A percentile compares a stretch with the other conserved stretches of the same genome.
Conservation (phyloP, 2,329 filamentous ascomycete genomes). For the Polytolypa hystricis region DNA sequence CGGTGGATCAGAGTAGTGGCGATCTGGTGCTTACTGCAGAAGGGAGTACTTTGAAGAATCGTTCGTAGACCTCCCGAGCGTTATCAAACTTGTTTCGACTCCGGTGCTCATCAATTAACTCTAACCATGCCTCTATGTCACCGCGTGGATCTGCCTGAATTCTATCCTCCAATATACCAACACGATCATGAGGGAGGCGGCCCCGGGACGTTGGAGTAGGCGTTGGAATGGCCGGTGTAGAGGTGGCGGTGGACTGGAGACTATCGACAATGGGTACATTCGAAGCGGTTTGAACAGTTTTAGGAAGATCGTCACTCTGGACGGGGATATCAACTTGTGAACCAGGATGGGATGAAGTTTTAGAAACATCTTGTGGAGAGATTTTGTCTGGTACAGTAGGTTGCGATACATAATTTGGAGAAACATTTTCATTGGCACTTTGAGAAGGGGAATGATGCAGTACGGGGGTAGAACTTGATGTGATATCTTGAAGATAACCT, state of each 20-base stretch:
- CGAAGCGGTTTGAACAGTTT: slow-evolving; percentile 22
- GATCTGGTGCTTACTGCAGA: slow-evolving; percentile 65
- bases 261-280: slow-evolving; percentile 12
- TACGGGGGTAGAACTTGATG: slow-evolving; percentile 38
- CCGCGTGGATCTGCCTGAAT: slow-evolving; percentile 87
- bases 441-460: slow-evolving; percentile 45
- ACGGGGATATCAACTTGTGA: slow-evolving; percentile 35
- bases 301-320: slow-evolving; percentile 30
- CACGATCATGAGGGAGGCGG: slow-evolving; percentile 58
- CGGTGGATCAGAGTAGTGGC: slow-evolving; percentile 4
- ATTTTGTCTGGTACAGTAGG: slow-evolving; percentile 42
- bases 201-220: slow-evolving; percentile 38
- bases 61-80: slow-evolving; percentile 66
- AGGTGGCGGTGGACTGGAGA: slow-evolving; percentile 25
- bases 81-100: slow-evolving; percentile 73
- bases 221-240: slow-evolving; percentile 29
- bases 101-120: slow-evolving; percentile 74
- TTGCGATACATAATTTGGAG: slow-evolving; percentile 50
- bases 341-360: slow-evolving; percentile 39
- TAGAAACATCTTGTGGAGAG: slow-evolving; percentile 38
- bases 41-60: slow-evolving; percentile 81
- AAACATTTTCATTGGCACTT: slow-evolving; percentile 45
- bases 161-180: slow-evolving; percentile 76
- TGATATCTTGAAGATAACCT: slow-evolving; percentile 37
- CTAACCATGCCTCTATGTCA: slow-evolving; percentile 84